Evolutionary conservation across 495 filamentous ascomycete genomes (phyloP).

Genomic region (Aspergillus egyptiacus): DNA sequence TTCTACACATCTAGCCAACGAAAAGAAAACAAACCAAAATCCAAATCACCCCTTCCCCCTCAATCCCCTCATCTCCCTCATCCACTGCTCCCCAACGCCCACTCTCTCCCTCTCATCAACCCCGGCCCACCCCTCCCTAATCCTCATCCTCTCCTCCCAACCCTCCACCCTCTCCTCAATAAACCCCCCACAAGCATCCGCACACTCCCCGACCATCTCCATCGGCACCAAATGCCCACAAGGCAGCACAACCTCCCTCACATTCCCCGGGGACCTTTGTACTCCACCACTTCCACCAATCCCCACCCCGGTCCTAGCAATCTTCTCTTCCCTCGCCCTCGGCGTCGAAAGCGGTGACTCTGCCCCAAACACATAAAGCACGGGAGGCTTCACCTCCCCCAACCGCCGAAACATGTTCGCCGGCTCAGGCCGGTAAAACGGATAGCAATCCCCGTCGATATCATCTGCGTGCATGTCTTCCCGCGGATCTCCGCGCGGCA

Average conservation of each 20-base stretch:
- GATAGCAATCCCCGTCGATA: conserved; percentile 27
- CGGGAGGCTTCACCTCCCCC: conserved; percentile 55
- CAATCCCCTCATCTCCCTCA: background rate
- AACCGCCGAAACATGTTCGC: conserved; percentile 46
- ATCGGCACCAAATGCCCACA: conserved; percentile 14
- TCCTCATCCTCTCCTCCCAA: background rate
- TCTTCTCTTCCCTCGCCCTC: conserved; percentile 44
- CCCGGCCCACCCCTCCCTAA: background rate
- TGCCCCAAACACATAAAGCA: conserved; percentile 67
- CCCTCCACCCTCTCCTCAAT: background rate
- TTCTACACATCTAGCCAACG: too few species aligned
- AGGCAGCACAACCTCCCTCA: conserved; percentile 28
- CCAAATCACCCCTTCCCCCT: background rate
- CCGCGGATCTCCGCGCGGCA: conserved; percentile 6
- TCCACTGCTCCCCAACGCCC: conserved; percentile 9
- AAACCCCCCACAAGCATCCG: conserved; percentile 2
- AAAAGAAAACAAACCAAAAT: background rate
- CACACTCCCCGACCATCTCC: conserved; percentile 8
- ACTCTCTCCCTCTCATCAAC: background rate
- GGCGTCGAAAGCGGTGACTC: conserved; percentile 46
- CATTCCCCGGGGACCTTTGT: conserved; percentile 47
- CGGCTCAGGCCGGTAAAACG: conserved; percentile 65
- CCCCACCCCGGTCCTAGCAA: conserved; percentile 53
- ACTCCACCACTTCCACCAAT: conserved; percentile 61
- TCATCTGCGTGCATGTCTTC: conserved; percentile 26